Base-by-base conservation (phyloP, 257 asterid species). In the Petunia axillaris region DNA sequence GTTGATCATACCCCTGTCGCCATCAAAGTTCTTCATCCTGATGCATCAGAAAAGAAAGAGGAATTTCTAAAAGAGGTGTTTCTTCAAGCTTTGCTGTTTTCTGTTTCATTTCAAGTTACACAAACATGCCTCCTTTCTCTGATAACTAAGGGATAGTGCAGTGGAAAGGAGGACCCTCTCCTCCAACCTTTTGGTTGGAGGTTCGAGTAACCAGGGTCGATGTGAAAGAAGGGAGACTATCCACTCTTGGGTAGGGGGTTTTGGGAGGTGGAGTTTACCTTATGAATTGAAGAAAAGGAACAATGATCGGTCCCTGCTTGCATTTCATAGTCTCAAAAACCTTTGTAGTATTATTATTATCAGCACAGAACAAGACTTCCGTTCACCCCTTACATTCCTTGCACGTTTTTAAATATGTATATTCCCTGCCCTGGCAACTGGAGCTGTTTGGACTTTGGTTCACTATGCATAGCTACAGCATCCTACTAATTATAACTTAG, bases 31-130 rank as follows among this genome's bases (percentile, higher is more conserved):
- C 94, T 93, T 75, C 85, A 50, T 15, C 81, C 92, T 2, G 91
- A 93, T 81, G 89, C 95, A 75, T 81, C 91, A 7, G 85, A 85
- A 79, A 89, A 86, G 81, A 91, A 82, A 86, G 87, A 89, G 82
- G 98, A 94, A 80, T 94, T 93, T 86, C 89, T 94, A 50, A 91
- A 78, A 89, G 98, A 93, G 97, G 98, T 93, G 77, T 36, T 62
- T 82, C 83, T 81, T 85, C 44, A 36, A 54, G 39, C 57, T 11
- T 81, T 77, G 25, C 50, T 50, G 84, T 16, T 63, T 66, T 36
- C 52, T 38, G 43, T 64, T 81, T 64, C 79, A 76, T 64, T 62
- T 66, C 43, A 8, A 58, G 76, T 79, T 25, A n/a, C 1, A 11
- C 83, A 71, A 57, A 35, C 36, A 71, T 35, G 43, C 44, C 44